Base-by-base conservation (phyloP, 2,329 filamentous ascomycete genomes). In the Emydomyces testavorans region DNA sequence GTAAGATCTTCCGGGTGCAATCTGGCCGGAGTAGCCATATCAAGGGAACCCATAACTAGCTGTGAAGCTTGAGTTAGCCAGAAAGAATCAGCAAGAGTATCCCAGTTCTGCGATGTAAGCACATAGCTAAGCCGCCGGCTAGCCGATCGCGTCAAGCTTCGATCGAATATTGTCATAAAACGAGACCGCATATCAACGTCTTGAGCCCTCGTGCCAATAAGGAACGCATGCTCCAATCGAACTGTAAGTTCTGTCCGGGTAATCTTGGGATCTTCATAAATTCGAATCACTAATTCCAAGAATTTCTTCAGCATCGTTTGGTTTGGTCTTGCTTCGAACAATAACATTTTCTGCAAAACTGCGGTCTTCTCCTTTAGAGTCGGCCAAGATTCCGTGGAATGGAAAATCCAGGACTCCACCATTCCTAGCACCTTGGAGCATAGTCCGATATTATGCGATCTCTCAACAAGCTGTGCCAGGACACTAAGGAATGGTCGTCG, bases 311-410 rank as follows among this genome's bases (percentile, higher is more conserved):
- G 74, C 69, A 98, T 82, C 0, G 83, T 87, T 26, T 82, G 78
- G 61, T 96, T 90, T 23, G 76, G 70, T 32, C 92, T 78, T 49
- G 85, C 80, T 66, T 99, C 92, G 57, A 98, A 98, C 0, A 89
- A 82, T 13, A 96, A 71, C 92, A 99, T 99, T 69, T 98, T 99
- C 59, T 94, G 89, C n/a, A 99, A 71, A 1, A 99, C 92, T 1
- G 93, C 93, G 0, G 90, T 96, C 71, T 98, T 98, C 67, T 98
- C 93, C 65, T 99, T 99, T 1, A 98, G 75, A 0, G 92, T 98
- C 0, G 92, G 92, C 76, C 92, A 95, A 1, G 88, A 92, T 54
- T 94, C 92, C 50, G 87, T 89, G 0, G 87, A 92, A 55, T 87
- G 79, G 71, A 99, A 98, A 4, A 98, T 85, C 93, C 93, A 99